A percentile compares a stretch with the other conserved stretches of the same genome.
These are phyloP conservation scores for Sapria himalayana DNA, from an alignment of 345 rosid species.

Conservation along the genomic window DNA sequence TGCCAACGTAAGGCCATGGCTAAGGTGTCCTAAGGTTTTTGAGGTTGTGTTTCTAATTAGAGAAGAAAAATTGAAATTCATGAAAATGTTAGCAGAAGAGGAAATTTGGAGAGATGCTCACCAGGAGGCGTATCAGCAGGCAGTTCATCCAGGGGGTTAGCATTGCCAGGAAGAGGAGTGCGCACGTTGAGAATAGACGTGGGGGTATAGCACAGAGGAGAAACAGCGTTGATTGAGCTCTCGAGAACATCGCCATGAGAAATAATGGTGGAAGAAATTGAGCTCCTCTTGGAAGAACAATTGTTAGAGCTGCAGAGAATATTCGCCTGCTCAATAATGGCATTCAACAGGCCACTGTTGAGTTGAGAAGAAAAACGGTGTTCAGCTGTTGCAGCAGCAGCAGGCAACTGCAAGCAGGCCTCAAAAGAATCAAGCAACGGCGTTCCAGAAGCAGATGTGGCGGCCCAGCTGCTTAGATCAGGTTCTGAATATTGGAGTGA, in stretches of 20 bases:
- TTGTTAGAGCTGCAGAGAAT: constrained; percentile 43
- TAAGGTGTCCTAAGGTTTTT: too few species aligned
- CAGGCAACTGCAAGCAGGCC: constrained; percentile 71
- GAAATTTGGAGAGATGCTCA: constrained; percentile 18
- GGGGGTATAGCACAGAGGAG: constrained; percentile 41
- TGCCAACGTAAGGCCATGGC: too few species aligned
- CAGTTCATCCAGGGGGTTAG: constrained; percentile 42
- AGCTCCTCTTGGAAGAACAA: constrained; percentile 41
- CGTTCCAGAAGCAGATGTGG: constrained; percentile 33
- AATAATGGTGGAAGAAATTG: constrained; percentile 34
- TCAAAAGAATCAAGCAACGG: constrained; percentile 53
- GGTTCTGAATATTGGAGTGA: constrained; percentile 96
- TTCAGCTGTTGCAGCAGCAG: constrained; percentile 26
- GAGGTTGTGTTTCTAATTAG: too few species aligned
- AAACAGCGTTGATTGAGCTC: constrained; percentile 29
- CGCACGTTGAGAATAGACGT: constrained; percentile 36
- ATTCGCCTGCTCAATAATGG: constrained; percentile 69
- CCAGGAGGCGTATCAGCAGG: constrained; percentile 21
- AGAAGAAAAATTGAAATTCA: too few species aligned
- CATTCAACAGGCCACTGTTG: constrained; percentile 84
- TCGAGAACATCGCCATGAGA: constrained; percentile 34
- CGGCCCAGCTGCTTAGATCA: constrained; percentile 57
- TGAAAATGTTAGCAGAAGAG: too few species aligned
- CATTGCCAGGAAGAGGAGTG: constrained; percentile 33
- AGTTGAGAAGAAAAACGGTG: constrained; percentile 36